phyloP scores from a whole-genome alignment of 116 monocot species.

The Papilionanthe hybrid region DNA sequence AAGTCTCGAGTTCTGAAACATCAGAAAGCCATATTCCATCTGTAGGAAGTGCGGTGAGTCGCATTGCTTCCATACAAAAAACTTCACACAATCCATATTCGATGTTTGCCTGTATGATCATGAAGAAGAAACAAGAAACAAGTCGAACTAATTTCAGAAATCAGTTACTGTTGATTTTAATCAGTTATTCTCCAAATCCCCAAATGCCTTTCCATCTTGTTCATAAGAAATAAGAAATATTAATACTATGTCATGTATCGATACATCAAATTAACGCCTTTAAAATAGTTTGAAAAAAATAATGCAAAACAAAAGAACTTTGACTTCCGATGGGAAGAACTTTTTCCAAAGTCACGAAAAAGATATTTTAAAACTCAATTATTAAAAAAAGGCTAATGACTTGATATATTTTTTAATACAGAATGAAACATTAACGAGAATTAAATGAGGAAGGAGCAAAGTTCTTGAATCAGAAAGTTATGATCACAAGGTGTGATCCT shows the following conservation, averaged over 20 bases:
- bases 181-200: no score
- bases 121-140: not conserved
- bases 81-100: constrained; percentile 82
- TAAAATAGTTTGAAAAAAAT: not conserved
- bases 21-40: constrained; percentile 67
- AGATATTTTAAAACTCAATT: no score
- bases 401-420: no score
- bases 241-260: not conserved
- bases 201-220: not conserved
- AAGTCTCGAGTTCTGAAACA: constrained; percentile 54
- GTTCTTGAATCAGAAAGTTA: not conserved
- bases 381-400: no score
- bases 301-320: no score
- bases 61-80: constrained; percentile 37
- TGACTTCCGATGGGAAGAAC: no score
- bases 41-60: constrained; percentile 20
- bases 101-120: constrained; percentile 55
- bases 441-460: not conserved
- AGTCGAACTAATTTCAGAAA: not conserved
- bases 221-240: not conserved
- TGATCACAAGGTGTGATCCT: no score
- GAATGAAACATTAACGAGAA: no score
- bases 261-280: not conserved
- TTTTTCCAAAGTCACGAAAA: no score
- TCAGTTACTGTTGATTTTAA: no score